These are phyloP conservation scores for Musa schizocarpa DNA, from an alignment of 176 grass and related monocot genomes.

Conservation along the genomic window DNA sequence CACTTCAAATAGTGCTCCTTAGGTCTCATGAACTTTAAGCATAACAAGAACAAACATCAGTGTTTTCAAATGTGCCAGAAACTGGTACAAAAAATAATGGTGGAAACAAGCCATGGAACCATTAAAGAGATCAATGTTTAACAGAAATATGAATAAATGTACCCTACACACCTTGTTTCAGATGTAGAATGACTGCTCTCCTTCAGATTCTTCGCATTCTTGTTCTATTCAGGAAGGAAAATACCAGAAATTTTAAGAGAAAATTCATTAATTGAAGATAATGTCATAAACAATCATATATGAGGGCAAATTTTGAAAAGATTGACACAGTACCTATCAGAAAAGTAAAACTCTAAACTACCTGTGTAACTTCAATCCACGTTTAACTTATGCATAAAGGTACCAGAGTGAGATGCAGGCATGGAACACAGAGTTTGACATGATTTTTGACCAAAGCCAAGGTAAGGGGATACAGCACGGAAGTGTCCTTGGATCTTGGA, in stretches of 20 bases:
- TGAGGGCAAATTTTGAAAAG: neutral
- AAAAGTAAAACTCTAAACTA: neutral
- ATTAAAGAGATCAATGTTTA: neutral
- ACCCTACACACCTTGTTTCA: neutral
- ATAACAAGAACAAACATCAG: neutral
- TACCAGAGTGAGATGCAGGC: neutral
- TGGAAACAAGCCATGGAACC: neutral
- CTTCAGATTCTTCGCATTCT: conserved; percentile 6
- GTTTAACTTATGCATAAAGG: neutral
- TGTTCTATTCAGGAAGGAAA: neutral
- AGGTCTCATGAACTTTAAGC: neutral
- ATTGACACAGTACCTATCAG: too few relatives aligned
- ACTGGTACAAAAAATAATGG: neutral
- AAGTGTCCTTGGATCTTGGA: too few relatives aligned
- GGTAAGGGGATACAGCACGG: too few relatives aligned
- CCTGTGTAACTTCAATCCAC: neutral
- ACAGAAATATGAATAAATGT: neutral
- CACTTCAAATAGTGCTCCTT: neutral
- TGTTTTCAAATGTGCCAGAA: neutral
- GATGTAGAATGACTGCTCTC: neutral
- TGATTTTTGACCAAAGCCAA: too few relatives aligned
- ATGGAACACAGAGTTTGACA: too few relatives aligned
- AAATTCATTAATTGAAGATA: neutral
- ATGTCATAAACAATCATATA: neutral
- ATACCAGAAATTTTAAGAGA: neutral